Base-by-base conservation (phyloP, 75 land plant species). In the Cunninghamia lanceolata region DNA sequence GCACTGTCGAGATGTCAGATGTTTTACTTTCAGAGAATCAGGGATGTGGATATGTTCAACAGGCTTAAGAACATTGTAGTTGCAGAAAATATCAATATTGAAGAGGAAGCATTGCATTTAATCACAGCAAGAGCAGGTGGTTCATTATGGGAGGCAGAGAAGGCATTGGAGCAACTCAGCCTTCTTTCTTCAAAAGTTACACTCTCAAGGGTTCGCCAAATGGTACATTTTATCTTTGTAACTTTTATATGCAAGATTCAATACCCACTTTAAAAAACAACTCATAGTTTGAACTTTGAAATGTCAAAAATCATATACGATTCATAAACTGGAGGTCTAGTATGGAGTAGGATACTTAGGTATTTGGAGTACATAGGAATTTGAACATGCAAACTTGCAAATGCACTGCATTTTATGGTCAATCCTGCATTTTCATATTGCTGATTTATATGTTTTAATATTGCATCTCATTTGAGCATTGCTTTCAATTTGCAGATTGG, bases 131-230 rank as follows among this genome's bases (percentile, higher is more conserved):
- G 92, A 83, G 88, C 97, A 6, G 90, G 93, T 82, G 99, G 99
- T 36, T 95, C 97, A 40, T 89, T 96, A 4, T 86, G 95, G 79
- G 99, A 96, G 89, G 97, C 97, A 34, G 99, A 95, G 79, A 91
- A 87, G 0, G 91, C 90, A 86, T 87, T 96, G 45, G 99, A 96
- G 42, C 99, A 96, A 87, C 88, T 96, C 74, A 91, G 93, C 43
- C 94, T 96, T 74, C 86, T 95, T 54, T 95, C 95, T 16, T 89
- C 91, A 59, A 89, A 84, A 82, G 89, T 96, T 81, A 92, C 96
- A 3, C 30, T 87, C 3, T 89, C 95, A 35, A 87, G 94, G 11
- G 97, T 92, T 15, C 88, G 89, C 32, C 32, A 80, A 80, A 80
- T 45, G 82, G 82, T 80, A 43, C 40, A 30, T 74, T 43, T 83